Evolutionary conservation across 1,284 basidiomycete species (phyloP), one percentile per base, ranked within the genome.

Genomic region (Moniliophthora roreri): DNA sequence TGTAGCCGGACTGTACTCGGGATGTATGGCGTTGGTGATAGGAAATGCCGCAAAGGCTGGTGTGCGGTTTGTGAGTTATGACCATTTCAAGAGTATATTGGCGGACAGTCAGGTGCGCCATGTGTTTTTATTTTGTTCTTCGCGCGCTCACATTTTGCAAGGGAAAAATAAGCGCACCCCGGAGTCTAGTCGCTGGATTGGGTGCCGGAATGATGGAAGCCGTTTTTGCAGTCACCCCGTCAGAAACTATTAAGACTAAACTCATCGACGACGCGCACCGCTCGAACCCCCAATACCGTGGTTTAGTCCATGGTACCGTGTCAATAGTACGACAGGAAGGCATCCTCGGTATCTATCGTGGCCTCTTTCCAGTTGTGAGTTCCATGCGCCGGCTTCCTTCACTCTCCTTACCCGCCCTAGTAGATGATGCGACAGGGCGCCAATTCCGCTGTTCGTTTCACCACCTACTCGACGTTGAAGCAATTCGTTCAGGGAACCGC

Each of bases 171-270:
- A 89, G 84, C 54, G 87, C 94, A 0, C 88, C 92, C 6, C 74
- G 87, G 50, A 94, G 91, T 70, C 78, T 98, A 48, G 20, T 67
- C 85, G 94, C 97, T 48, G 96, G 97, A 37, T 75, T 99, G 4
- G 95, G 94, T 40, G 97, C 97, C 1, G 96, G 97, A 9, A 87
- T 97, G 85, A 89, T 81, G 68, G 96, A 99, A 71, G 95, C 96
- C 1, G 69, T 98, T 23, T 85, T 98, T 54, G 96, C 95, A 1
- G 96, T 98, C 5, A 98, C 96, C 0, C 97, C 96, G 0, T 95
- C 92, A 7, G 96, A 99, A 71, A 98, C 96, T 0, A 98, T 99
- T 78, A 99, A 99, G 68, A 99, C 96, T n/a, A 98, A 98, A 68
- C 84, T 98, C 58, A 96, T 99, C 59, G 95, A 96, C 66, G 96